A percentile compares a stretch with the other conserved stretches of the same genome.
Conservation (phyloP, 129 eudicot species). For the Dittrichia graveolens region DNA sequence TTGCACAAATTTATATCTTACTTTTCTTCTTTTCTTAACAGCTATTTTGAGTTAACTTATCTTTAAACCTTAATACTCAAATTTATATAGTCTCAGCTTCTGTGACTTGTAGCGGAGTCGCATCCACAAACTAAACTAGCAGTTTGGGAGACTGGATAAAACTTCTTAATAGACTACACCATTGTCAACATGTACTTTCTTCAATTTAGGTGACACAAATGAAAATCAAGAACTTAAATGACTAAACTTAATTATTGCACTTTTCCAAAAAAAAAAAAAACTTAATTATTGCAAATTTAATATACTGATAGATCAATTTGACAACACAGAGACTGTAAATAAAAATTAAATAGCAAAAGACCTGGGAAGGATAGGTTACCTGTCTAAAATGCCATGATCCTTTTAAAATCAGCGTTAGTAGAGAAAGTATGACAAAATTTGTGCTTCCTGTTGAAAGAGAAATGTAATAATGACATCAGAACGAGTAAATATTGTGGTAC, state of each 20-base stretch:
- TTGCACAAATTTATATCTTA: too few relatives aligned
- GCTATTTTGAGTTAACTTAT: too few relatives aligned
- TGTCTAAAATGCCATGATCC: constrained; percentile 97
- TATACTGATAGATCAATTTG: background rate
- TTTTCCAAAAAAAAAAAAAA: background rate
- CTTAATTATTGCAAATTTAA: background rate
- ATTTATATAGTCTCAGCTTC: background rate
- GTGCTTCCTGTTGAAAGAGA: constrained; percentile 72
- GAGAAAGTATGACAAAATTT: constrained; percentile 80
- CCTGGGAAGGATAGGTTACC: constrained; percentile 44
- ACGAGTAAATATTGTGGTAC: background rate
- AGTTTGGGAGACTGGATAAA: background rate
- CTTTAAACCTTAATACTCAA: too few relatives aligned
- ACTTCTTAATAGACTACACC: background rate
- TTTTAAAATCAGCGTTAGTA: constrained; percentile 72
- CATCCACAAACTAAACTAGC: background rate
- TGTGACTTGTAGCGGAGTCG: background rate
- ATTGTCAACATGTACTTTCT: background rate
- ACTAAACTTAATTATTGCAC: constrained; percentile 4
- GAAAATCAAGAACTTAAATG: constrained; percentile 11
- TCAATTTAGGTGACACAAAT: background rate
- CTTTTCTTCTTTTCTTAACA: too few relatives aligned
- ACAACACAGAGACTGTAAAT: background rate
- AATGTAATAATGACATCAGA: background rate
- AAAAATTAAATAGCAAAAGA: background rate